Conservation (phyloP, 768 basidiomycete genomes). For the Royoungia palumana region DNA sequence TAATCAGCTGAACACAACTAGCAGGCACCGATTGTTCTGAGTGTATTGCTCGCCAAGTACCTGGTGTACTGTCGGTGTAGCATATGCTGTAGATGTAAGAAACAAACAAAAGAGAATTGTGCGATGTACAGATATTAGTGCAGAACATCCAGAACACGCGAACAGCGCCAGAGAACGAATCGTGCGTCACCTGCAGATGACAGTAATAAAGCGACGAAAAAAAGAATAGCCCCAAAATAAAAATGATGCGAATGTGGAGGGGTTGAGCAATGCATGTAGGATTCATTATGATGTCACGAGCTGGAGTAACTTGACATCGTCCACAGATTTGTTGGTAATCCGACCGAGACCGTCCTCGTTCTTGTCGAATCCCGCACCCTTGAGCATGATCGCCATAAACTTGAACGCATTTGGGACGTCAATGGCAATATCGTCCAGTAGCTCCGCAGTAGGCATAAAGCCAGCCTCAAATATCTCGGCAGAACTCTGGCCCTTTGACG, state of each 20-base stretch:
- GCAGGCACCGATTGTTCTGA: no score
- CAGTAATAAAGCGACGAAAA: background rate
- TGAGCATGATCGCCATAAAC: constrained; percentile 72
- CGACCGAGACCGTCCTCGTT: constrained; percentile 56
- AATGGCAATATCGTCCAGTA: constrained; percentile 84
- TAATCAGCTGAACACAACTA: no score
- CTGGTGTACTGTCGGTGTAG: constrained; percentile 23
- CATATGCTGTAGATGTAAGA: constrained; percentile 22
- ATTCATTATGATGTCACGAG: constrained; percentile 45
- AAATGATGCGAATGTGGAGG: constrained; percentile 13
- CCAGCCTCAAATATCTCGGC: constrained; percentile 69
- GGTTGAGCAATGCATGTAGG: constrained; percentile 15
- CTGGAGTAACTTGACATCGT: constrained; percentile 55
- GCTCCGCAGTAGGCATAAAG: constrained; percentile 63
- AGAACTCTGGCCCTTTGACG: constrained; percentile 58
- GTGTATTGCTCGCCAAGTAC: constrained; percentile 22
- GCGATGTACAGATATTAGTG: constrained; percentile 30
- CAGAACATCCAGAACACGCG: constrained; percentile 26
- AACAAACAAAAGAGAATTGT: constrained; percentile 18
- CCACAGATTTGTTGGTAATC: constrained; percentile 59
- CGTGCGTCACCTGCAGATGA: constrained; percentile 7
- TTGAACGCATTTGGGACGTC: constrained; percentile 86
- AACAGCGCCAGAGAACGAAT: constrained; percentile 25
- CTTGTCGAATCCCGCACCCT: constrained; percentile 55
- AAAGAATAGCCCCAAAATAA: constrained; percentile 6